Evolutionary conservation across 257 asterid genomes (phyloP).

Genomic region (Anisodus acutangulus): DNA sequence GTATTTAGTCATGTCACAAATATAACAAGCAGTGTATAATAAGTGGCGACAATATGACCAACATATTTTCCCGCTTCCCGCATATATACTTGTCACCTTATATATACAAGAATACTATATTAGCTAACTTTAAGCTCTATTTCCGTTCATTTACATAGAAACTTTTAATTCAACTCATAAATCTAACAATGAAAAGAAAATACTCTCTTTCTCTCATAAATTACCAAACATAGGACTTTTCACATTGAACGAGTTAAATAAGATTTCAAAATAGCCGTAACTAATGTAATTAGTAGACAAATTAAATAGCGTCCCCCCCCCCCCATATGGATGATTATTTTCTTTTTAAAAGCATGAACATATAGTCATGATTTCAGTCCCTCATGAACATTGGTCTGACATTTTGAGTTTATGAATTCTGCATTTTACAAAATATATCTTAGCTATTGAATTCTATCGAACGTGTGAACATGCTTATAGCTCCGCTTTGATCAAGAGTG

Average conservation of each 20-base stretch:
- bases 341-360: neutral
- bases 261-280: neutral
- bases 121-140: no score
- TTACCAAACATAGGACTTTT: neutral
- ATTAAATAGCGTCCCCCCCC: neutral
- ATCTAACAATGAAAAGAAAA: neutral
- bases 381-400: no score
- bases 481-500: neutral
- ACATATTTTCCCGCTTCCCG: no score
- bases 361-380: neutral
- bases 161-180: neutral
- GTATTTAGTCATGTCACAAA: no score
- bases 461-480: rapidly evolving
- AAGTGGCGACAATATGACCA: no score
- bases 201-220: neutral
- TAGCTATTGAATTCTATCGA: neutral
- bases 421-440: no score
- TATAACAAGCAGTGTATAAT: no score
- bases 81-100: no score
- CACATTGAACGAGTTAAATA: no score
- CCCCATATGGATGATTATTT: neutral
- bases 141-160: neutral
- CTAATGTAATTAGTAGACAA: neutral
- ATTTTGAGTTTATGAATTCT: no score
- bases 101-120: neutral